These are phyloP conservation scores for Nothomitra cinnamomea DNA, from an alignment of 2,329 filamentous ascomycete genomes.

Conservation along the genomic window DNA sequence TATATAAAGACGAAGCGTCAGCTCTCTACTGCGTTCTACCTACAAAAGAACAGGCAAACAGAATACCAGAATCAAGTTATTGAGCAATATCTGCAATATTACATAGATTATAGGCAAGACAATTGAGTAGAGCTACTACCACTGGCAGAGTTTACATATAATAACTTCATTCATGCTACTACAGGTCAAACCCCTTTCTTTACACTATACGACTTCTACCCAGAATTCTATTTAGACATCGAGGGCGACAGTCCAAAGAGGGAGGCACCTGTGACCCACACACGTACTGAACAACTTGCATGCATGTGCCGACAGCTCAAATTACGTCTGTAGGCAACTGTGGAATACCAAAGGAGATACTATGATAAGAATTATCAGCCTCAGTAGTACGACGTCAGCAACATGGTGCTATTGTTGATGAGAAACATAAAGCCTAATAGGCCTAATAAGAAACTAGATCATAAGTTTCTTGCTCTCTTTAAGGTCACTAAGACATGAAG, in stretches of 20 bases:
- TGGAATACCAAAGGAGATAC: neutral
- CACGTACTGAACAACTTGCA: neutral
- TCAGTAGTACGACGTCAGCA: neutral
- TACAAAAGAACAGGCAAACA: constrained; percentile 9
- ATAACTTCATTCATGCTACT: constrained; percentile 7
- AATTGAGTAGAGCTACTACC: constrained; percentile 10
- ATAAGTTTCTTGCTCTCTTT: neutral
- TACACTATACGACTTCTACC: constrained; percentile 7
- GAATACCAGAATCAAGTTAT: constrained; percentile 8
- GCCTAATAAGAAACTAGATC: constrained; percentile 2
- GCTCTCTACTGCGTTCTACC: constrained; percentile 6
- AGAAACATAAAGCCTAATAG: neutral
- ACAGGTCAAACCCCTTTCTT: constrained; percentile 10
- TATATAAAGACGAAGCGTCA: neutral
- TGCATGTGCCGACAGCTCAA: neutral
- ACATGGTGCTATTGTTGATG: neutral
- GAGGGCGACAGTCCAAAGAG: neutral
- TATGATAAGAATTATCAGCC: neutral
- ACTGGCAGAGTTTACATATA: constrained; percentile 10
- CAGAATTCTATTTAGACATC: constrained; percentile 7
- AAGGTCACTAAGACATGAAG: neutral
- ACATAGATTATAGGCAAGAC: constrained; percentile 10
- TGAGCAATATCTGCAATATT: constrained; percentile 9
- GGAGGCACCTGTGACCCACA: neutral
- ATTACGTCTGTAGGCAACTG: neutral